Conservation (phyloP, 306 rosid genomes). For the Malus sylvestris region DNA sequence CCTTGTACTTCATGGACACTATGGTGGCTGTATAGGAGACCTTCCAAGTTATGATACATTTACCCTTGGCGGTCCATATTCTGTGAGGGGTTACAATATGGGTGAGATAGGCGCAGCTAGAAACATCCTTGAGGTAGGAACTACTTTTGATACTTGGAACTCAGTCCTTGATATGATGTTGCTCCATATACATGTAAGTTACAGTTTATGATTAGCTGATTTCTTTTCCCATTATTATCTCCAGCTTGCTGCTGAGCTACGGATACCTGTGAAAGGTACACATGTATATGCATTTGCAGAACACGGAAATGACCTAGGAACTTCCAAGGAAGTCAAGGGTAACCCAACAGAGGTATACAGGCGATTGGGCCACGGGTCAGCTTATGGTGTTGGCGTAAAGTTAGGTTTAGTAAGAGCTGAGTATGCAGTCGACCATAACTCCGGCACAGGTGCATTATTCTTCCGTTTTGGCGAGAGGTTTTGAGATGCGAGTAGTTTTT, state of each 20-base stretch:
- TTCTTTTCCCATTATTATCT: neutral
- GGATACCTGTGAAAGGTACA: conserved; percentile 75
- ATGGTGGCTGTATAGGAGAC: conserved; percentile 97
- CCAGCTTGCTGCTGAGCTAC: conserved; percentile 89
- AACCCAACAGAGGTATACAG: conserved; percentile 92
- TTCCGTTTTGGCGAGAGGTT: conserved; percentile 97
- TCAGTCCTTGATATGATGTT: neutral
- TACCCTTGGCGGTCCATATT: conserved; percentile 95
- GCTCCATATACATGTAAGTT: neutral
- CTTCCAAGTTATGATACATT: conserved; percentile 98
- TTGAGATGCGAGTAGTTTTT: conserved; percentile 28
- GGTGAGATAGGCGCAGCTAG: conserved; percentile 95
- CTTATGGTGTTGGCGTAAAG: conserved; percentile 83
- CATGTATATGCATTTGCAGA: conserved; percentile 85
- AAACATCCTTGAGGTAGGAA: conserved; percentile 84
- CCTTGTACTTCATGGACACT: conserved; percentile 91
- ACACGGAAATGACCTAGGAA: conserved; percentile 91
- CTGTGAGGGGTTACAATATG: conserved; percentile 97
- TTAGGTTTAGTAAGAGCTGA: conserved; percentile 87
- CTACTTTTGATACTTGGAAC: neutral
- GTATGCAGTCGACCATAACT: conserved; percentile 89
- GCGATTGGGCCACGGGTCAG: conserved; percentile 83
- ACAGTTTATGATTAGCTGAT: neutral
- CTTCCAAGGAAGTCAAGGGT: conserved; percentile 83
- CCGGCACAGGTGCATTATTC: conserved; percentile 83